A percentile compares a stretch with the other conserved stretches of the same genome.
These are phyloP conservation scores for Zalaria sp. DNA, from an alignment of 2,329 filamentous ascomycete species.

Conservation along the genomic window DNA sequence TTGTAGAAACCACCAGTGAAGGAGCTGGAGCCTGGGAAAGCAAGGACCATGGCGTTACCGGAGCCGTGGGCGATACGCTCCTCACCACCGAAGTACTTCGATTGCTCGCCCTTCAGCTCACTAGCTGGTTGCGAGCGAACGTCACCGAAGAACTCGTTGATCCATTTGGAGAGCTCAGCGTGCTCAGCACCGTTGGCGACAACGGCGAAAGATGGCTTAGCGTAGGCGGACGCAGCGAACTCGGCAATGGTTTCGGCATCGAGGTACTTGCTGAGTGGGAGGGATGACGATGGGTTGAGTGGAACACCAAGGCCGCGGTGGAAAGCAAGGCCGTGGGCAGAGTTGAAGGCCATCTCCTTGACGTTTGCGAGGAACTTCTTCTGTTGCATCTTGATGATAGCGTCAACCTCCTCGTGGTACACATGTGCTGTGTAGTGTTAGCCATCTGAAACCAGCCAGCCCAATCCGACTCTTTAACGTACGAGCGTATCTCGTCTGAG, in stretches of 20 bases:
- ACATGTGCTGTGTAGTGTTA: slow-evolving; percentile 54
- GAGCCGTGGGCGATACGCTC: slow-evolving; percentile 66
- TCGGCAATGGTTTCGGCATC: slow-evolving; percentile 58
- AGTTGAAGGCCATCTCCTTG: slow-evolving; percentile 65
- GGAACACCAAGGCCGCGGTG: slow-evolving; percentile 80
- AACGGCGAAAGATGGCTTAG: slow-evolving; percentile 81
- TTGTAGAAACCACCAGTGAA: slow-evolving; percentile 62
- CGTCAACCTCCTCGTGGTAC: slow-evolving; percentile 75
- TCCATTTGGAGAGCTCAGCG: slow-evolving; percentile 71
- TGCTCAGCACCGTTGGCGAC: slow-evolving; percentile 78
- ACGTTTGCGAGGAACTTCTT: slow-evolving; percentile 50
- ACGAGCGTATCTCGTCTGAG: slow-evolving; percentile 72
- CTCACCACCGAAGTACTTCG: slow-evolving; percentile 91
- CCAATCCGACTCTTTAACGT: slow-evolving; percentile 13
- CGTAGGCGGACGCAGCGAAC: slow-evolving; percentile 68
- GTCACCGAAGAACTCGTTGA: slow-evolving; percentile 77
- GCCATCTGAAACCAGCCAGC: slow-evolving; percentile 5
- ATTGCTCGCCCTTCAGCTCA: slow-evolving; percentile 45
- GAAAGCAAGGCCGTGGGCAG: slow-evolving; percentile 76
- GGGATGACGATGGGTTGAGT: slow-evolving; percentile 56
- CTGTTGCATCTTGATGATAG: slow-evolving; percentile 65
- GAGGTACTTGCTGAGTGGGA: slow-evolving; percentile 66
- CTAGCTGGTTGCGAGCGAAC: slow-evolving; percentile 41
- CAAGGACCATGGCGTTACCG: slow-evolving; percentile 77
- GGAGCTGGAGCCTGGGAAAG: slow-evolving; percentile 79